Base-by-base conservation (phyloP, 345 rosid genomes). In the Eucalyptus camaldulensis region DNA sequence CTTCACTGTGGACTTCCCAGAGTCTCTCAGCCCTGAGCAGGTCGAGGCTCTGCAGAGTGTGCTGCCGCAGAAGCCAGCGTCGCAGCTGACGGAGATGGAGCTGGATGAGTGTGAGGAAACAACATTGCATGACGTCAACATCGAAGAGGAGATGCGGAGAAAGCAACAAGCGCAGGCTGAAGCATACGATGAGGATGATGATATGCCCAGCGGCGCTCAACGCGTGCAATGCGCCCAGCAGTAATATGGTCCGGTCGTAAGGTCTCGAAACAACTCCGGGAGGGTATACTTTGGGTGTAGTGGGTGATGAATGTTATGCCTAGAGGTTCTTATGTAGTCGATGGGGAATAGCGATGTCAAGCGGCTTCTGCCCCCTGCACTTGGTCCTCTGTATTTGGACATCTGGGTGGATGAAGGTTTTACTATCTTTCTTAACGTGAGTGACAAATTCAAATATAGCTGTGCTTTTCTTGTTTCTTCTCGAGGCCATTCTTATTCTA, bases 31-130 rank as follows among this genome's bases (percentile, higher is more conserved):
- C 88, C 92, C 92, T 3, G 98, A 93, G 85, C 98, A 97, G 92
- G 92, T 95, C 7, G 91, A 93, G 90, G 96, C 99, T 44, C 91
- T 98, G 9, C 97, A 95, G 91, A 94, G 93, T 2, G 90, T 95
- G 14, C 90, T 97, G 88, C 98, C 99, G 29, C 89, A 91, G 9
- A 94, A 91, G 92, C 90, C 94, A 33, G 47, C 91, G 1, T 87
- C 92, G 5, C 93, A 90, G 88, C 17, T 96, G 90, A 95, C 95
- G 0, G 97, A 96, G 86, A 96, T 96, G 98, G 99, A 97, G 88
- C 91, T 96, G 54, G 99, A 95, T 6, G 96, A 96, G 89, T 97
- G 98, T 8, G 98, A 98, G 94, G 99, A 98, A 92, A 95, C 98
- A 2, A 97, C 98, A 2, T 86, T 97, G 86, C 96, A 96, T 45